Conservation (phyloP, 2,329 filamentous ascomycete genomes). For the Calonectria pauciramosa region DNA sequence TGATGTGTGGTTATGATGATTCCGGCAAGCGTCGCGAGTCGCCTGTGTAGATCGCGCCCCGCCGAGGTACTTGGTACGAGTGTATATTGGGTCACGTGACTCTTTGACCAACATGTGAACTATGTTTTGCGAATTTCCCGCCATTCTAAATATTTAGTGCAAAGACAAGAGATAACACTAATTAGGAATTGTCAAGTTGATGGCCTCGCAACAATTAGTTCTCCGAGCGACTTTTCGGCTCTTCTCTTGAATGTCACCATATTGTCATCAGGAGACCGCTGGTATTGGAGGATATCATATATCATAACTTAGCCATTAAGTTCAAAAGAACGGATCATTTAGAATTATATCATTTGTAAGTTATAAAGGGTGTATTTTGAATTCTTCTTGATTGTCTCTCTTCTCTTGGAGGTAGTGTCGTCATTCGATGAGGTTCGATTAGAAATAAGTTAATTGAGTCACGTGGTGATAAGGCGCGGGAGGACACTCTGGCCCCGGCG, state of each 20-base stretch:
- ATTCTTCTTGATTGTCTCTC: not conserved
- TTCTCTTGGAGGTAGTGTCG: not conserved
- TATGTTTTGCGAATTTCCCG: not conserved
- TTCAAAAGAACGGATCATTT: not conserved
- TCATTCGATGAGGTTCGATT: not conserved
- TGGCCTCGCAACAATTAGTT: not conserved
- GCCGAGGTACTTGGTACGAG: not conserved
- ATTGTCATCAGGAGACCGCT: not conserved
- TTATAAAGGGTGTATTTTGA: not conserved
- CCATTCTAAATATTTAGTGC: not conserved
- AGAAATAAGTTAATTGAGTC: constrained; percentile 18
- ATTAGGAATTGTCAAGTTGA: not conserved
- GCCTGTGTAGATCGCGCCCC: not conserved
- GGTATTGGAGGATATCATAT: not conserved
- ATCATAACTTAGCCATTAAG: not conserved
- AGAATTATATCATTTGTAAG: not conserved
- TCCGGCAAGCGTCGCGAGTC: constrained; percentile 8
- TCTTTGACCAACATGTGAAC: not conserved
- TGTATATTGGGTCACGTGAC: not conserved
- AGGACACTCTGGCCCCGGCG: constrained; percentile 25
- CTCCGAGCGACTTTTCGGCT: not conserved
- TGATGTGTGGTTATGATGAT: constrained; percentile 51
- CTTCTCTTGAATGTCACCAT: not conserved
- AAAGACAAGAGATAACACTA: not conserved
- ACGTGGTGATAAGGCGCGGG: constrained; percentile 39